Evolutionary conservation across 208 protist species (phyloP).

Genomic region (Endotrypanum monterogeii): DNA sequence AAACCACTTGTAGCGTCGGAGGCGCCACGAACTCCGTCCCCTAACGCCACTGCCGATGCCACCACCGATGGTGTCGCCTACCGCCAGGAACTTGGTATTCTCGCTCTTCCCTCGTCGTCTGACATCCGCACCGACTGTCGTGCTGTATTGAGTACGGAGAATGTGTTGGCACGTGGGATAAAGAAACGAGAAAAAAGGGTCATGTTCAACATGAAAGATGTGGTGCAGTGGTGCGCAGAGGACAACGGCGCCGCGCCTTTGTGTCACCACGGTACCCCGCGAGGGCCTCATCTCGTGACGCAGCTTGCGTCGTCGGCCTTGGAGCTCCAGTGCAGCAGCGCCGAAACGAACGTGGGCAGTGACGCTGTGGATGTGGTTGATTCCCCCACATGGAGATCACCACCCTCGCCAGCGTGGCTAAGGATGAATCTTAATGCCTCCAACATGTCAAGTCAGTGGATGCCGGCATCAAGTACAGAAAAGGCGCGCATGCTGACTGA

Average conservation of each 20-base stretch:
- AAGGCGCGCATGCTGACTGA: background rate
- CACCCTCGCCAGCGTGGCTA: background rate
- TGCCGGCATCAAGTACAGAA: background rate
- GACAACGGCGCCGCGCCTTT: background rate
- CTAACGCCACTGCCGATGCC: background rate
- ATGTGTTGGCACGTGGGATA: background rate
- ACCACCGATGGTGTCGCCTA: background rate
- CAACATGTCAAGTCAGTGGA: too few relatives aligned
- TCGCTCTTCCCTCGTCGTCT: background rate
- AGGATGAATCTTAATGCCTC: background rate
- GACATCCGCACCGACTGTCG: background rate
- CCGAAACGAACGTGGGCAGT: background rate
- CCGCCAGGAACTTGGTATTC: background rate
- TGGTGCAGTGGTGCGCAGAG: background rate
- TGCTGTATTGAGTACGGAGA: background rate
- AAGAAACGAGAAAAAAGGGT: constrained; percentile 4
- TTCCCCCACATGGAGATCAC: background rate
- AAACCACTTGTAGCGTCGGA: background rate
- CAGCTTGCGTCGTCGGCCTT: background rate
- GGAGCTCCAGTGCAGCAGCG: background rate
- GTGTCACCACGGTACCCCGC: background rate
- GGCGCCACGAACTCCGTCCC: too few relatives aligned
- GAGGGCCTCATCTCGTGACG: background rate
- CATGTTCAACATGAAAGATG: constrained; percentile 8
- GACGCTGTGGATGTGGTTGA: background rate